Conservation (phyloP, 163 green algal species). For the Chloromonas sp. region DNA sequence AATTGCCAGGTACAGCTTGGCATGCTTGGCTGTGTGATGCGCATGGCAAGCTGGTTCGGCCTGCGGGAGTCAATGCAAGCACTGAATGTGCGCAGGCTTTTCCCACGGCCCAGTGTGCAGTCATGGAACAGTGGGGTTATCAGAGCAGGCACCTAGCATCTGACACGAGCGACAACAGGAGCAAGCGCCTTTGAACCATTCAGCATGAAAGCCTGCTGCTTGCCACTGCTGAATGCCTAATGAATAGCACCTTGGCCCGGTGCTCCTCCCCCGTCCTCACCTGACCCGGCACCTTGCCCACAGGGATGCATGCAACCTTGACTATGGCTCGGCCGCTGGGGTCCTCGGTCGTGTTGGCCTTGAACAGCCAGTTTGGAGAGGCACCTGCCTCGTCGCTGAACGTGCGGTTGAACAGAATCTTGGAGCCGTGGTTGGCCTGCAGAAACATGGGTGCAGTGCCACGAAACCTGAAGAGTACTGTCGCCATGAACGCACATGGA, state of each 20-base stretch:
- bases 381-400: conserved; percentile 34
- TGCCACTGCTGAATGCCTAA: too few relatives aligned
- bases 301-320: conserved; percentile 38
- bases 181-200: too few relatives aligned
- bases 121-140: too few relatives aligned
- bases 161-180: too few relatives aligned
- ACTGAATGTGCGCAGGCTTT: too few relatives aligned
- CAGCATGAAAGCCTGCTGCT: too few relatives aligned
- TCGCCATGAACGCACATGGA: not conserved
- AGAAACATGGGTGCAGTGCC: not conserved
- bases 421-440: conserved; percentile 24
- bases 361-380: conserved; percentile 38
- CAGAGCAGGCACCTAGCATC: too few relatives aligned
- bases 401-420: conserved; percentile 29
- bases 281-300: conserved; percentile 20
- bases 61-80: not conserved
- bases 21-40: conserved; percentile 18
- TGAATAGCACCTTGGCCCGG: too few relatives aligned
- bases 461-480: not conserved
- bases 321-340: conserved; percentile 22
- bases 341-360: conserved; percentile 20
- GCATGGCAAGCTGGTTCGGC: conserved; percentile 8
- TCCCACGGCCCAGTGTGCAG: too few relatives aligned
- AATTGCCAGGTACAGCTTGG: conserved; percentile 36
- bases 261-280: not conserved